Percentiles rank a stretch among this genome's conserved stretches.
Evolutionary conservation across 225 moss, liverwort and hornwort species (phyloP).

Genomic region (Rhytidiadelphus loreus): DNA sequence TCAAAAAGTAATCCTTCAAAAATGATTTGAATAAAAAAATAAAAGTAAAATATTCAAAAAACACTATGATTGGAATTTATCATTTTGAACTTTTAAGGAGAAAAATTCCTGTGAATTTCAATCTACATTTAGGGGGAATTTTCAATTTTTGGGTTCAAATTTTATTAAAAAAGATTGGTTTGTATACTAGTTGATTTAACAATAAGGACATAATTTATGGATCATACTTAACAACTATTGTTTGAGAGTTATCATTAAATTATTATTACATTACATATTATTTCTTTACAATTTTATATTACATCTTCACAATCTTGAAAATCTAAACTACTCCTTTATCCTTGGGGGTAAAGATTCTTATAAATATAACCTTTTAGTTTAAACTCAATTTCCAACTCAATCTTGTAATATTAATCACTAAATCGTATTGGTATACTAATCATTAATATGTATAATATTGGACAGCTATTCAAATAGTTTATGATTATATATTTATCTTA

Average conservation of each 20-base stretch:
- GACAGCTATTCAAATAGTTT: too few relatives aligned
- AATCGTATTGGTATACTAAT: fast-evolving
- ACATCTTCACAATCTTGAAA: neutral
- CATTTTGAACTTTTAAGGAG: neutral
- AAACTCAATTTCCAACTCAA: neutral
- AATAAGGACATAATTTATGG: fast-evolving
- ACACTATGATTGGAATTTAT: neutral
- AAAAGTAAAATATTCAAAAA: neutral
- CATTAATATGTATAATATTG: too few relatives aligned
- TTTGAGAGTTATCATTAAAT: neutral
- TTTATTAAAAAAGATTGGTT: neutral
- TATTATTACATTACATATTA: too few relatives aligned
- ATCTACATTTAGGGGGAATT: neutral
- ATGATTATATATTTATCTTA: neutral
- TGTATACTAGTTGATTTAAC: neutral
- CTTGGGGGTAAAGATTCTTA: too few relatives aligned
- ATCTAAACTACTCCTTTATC: fast-evolving
- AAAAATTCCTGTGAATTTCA: neutral
- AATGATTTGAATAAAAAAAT: neutral
- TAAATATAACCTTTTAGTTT: neutral
- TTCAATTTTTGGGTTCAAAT: neutral
- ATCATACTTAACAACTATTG: neutral
- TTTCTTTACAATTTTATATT: too few relatives aligned
- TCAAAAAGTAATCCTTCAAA: neutral
- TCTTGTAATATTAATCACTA: neutral